These are phyloP conservation scores for Botrytis tulipae DNA, from an alignment of 2,329 filamentous ascomycete genomes.

Conservation along the genomic window DNA sequence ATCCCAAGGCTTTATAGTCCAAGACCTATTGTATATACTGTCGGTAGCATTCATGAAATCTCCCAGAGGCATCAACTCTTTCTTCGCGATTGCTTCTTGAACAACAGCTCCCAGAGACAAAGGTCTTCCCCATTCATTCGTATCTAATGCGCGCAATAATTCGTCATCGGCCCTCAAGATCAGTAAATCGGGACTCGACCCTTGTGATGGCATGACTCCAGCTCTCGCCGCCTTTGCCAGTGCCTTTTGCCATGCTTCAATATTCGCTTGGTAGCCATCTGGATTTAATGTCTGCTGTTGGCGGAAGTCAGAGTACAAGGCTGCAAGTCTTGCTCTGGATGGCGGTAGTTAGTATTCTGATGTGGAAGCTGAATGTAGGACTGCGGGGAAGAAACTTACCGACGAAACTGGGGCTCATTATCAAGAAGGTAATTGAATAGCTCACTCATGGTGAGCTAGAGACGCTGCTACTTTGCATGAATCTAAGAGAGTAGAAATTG, in stretches of 20 bases:
- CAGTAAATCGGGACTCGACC: slow-evolving; percentile 49
- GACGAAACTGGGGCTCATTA: slow-evolving; percentile 61
- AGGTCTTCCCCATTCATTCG: slow-evolving; percentile 75
- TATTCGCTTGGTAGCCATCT: slow-evolving; percentile 80
- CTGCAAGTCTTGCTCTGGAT: slow-evolving; percentile 70
- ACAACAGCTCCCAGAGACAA: slow-evolving; percentile 77
- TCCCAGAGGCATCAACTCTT: slow-evolving; percentile 66
- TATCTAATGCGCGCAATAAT: slow-evolving; percentile 70
- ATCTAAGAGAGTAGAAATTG: not conserved
- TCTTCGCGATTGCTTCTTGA: slow-evolving; percentile 66
- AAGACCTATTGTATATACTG: slow-evolving; percentile 77
- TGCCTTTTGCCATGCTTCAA: slow-evolving; percentile 73
- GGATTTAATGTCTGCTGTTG: slow-evolving; percentile 74
- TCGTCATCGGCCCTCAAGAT: slow-evolving; percentile 57
- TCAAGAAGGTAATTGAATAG: slow-evolving; percentile 65
- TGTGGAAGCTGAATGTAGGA: not conserved
- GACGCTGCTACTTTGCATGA: slow-evolving; percentile 14
- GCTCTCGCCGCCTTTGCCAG: slow-evolving; percentile 66
- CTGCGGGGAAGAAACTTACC: slow-evolving; percentile 41
- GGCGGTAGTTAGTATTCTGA: slow-evolving; percentile 10
- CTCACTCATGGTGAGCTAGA: slow-evolving; percentile 53
- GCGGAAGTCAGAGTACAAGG: slow-evolving; percentile 85
- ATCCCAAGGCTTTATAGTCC: slow-evolving; percentile 62
- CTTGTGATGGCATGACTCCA: slow-evolving; percentile 49
- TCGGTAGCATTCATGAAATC: slow-evolving; percentile 65